Evolutionary conservation across 345 rosid species (phyloP).

Genomic region (Populus alba): DNA sequence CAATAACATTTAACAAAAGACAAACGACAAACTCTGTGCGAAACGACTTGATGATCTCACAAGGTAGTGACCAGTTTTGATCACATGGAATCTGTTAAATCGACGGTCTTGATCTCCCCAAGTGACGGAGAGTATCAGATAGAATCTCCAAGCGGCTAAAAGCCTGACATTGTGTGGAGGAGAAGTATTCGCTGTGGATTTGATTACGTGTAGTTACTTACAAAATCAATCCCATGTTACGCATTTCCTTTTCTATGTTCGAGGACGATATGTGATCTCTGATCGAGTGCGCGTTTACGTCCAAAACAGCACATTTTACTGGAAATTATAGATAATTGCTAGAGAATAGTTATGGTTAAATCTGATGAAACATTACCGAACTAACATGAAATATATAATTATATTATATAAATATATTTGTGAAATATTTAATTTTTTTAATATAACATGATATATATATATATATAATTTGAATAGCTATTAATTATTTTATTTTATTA

Average conservation of each 20-base stretch:
- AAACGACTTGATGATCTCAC: background rate
- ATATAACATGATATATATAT: too few relatives aligned
- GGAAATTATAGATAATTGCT: too few relatives aligned
- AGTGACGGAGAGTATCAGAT: background rate
- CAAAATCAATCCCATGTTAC: background rate
- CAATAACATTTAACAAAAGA: too few relatives aligned
- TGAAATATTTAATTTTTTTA: too few relatives aligned
- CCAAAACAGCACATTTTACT: background rate
- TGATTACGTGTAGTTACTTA: background rate
- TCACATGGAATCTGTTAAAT: background rate
- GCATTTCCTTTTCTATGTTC: background rate
- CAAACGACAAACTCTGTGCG: background rate
- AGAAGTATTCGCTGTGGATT: background rate
- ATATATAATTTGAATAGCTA: too few relatives aligned
- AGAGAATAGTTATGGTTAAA: too few relatives aligned
- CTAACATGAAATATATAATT: too few relatives aligned
- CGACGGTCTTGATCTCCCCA: background rate
- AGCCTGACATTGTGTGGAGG: slow-evolving; percentile 1
- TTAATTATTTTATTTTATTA: too few relatives aligned
- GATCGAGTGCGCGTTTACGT: background rate
- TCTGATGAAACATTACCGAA: too few relatives aligned
- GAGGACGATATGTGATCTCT: background rate
- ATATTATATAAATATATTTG: too few relatives aligned
- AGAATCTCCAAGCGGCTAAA: background rate
- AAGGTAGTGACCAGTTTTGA: background rate